Conservation (phyloP, 2,329 filamentous ascomycete genomes). For the Colletotrichum orchidophilum region DNA sequence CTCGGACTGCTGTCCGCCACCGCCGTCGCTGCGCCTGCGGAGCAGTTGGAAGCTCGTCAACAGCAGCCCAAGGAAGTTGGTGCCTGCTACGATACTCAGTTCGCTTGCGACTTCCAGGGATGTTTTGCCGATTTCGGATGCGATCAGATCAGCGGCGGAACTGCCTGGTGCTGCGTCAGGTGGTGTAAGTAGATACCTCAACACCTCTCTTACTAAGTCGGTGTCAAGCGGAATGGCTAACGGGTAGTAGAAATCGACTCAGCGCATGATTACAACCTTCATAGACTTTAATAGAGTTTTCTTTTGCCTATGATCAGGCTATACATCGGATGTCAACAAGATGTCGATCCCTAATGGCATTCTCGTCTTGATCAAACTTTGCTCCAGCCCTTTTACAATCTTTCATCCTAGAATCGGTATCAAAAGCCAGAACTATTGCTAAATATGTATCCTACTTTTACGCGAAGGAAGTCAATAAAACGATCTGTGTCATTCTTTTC, state of each 20-base stretch:
- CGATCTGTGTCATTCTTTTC: neutral
- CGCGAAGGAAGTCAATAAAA: too few relatives aligned
- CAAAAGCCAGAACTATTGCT: too few relatives aligned
- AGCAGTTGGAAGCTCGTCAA: neutral
- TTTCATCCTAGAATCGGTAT: too few relatives aligned
- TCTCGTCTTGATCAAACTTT: too few relatives aligned
- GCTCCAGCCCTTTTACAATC: too few relatives aligned
- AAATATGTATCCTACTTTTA: too few relatives aligned
- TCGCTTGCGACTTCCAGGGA: conserved; percentile 16
- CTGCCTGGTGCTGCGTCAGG: conserved; percentile 9
- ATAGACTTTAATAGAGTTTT: too few relatives aligned
- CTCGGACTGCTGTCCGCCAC: conserved; percentile 10
- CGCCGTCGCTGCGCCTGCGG: neutral
- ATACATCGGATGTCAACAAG: too few relatives aligned
- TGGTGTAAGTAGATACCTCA: neutral
- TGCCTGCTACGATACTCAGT: conserved; percentile 1
- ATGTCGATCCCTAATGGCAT: too few relatives aligned
- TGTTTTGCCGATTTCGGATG: neutral
- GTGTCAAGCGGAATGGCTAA: neutral
- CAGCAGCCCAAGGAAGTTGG: neutral
- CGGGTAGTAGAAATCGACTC: neutral
- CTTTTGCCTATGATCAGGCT: too few relatives aligned
- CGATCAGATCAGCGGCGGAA: neutral
- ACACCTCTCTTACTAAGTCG: too few relatives aligned
- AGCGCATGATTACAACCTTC: neutral